Conservation (phyloP, 352 stramenopile genomes). For the Paralagenidium karlingii region DNA sequence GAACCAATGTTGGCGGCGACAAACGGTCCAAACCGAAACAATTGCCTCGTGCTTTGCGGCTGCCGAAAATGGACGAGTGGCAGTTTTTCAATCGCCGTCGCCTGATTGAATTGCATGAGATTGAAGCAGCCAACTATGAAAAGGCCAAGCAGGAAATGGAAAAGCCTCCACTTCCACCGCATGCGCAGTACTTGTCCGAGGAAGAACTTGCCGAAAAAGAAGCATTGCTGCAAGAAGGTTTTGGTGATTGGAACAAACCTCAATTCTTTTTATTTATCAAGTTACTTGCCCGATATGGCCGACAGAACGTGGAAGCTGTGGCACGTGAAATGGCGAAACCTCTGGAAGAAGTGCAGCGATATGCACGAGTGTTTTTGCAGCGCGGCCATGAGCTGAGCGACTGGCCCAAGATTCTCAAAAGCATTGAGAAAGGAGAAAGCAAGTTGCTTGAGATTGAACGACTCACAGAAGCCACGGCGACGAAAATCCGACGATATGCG, state of each 20-base stretch:
- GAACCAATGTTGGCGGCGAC: constrained; percentile 29
- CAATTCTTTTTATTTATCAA: constrained; percentile 83
- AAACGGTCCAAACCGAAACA: constrained; percentile 61
- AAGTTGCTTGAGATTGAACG: constrained; percentile 81
- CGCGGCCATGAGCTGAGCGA: constrained; percentile 63
- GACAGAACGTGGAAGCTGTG: constrained; percentile 58
- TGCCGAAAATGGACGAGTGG: constrained; percentile 81
- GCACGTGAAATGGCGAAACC: constrained; percentile 77
- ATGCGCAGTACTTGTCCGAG: constrained; percentile 67
- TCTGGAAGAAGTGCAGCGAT: constrained; percentile 57
- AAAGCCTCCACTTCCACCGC: constrained; percentile 55
- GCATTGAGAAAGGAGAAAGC: constrained; percentile 80
- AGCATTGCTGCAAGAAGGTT: constrained; percentile 75
- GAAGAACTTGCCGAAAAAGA: constrained; percentile 89
- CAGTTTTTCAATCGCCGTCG: constrained; percentile 80
- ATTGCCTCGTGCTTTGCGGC: constrained; percentile 58
- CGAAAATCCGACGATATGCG: constrained; percentile 63
- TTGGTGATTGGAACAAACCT: constrained; percentile 80
- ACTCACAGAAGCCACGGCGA: constrained; percentile 56
- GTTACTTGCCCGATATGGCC: constrained; percentile 63
- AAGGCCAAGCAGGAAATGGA: constrained; percentile 60
- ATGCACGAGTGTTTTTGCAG: constrained; percentile 48
- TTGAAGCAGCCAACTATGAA: constrained; percentile 72
- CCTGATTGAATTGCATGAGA: constrained; percentile 69
- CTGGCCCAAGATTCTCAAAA: constrained; percentile 78